Percentiles rank a stretch among this genome's conserved stretches.
These are phyloP conservation scores for Candida tunisiensis DNA, from an alignment of 1,139 yeast genomes.

Conservation along the genomic window DNA sequence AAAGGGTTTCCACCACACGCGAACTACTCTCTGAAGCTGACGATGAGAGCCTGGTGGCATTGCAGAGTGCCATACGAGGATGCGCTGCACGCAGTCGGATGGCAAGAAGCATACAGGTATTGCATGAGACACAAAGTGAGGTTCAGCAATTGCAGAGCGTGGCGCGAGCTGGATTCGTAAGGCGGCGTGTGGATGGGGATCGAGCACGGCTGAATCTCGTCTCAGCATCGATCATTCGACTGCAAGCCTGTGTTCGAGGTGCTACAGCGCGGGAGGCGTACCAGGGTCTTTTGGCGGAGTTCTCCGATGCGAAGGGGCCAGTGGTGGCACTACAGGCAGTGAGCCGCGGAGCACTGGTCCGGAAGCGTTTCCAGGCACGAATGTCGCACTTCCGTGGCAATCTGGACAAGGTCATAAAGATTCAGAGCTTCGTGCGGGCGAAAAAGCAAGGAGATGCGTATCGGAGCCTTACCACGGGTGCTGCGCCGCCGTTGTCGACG, in stretches of 20 bases:
- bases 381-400: conserved; percentile 38
- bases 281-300: conserved; percentile 34
- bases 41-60: conserved; percentile 5
- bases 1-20: not conserved
- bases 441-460: conserved; percentile 59
- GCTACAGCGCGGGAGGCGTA: conserved; percentile 33
- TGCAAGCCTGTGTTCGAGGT: conserved; percentile 27
- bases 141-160: conserved; percentile 16
- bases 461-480: conserved; percentile 46
- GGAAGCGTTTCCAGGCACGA: conserved; percentile 25
- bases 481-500: conserved; percentile 64
- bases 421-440: conserved; percentile 63
- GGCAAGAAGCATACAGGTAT: no score
- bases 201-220: conserved; percentile 9
- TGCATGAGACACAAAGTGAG: no score
- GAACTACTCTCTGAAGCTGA: conserved; percentile 6
- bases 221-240: conserved; percentile 22
- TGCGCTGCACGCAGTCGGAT: no score
- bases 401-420: conserved; percentile 39
- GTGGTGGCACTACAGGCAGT: conserved; percentile 33
- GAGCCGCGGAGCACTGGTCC: conserved; percentile 28
- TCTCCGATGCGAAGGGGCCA: conserved; percentile 26
- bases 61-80: no score
- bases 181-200: conserved; percentile 7
- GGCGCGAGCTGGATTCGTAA: conserved; percentile 13